phyloP scores from a whole-genome alignment of 2,329 filamentous ascomycete species.

The Corniculantispora saksenae region DNA sequence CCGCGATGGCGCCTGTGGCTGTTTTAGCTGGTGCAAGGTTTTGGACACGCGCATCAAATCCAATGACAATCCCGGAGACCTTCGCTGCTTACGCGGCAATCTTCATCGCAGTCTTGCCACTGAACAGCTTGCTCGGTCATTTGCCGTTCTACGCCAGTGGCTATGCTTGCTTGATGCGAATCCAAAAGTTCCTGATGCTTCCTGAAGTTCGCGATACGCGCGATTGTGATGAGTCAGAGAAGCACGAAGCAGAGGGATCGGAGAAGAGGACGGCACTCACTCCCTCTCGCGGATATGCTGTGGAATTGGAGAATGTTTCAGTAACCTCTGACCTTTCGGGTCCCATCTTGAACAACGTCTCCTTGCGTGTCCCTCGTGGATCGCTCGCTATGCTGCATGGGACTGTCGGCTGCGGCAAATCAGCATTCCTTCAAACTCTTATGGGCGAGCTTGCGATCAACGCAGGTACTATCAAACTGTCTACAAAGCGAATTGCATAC shows the following conservation, averaged over 20 bases:
- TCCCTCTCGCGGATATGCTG: not conserved
- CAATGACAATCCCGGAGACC: conserved; percentile 3
- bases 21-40: conserved; percentile 12
- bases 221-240: not conserved
- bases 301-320: not conserved
- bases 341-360: conserved; percentile 3
- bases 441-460: conserved; percentile 30
- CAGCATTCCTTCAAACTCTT: conserved; percentile 34
- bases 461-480: conserved; percentile 27
- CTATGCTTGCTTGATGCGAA: conserved; percentile 5
- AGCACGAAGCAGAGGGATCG: not conserved
- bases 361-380: conserved; percentile 20
- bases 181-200: conserved; percentile 10
- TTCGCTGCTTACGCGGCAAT: conserved; percentile 8
- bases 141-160: conserved; percentile 9
- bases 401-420: conserved; percentile 35
- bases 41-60: conserved; percentile 6
- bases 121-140: not conserved
- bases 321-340: not conserved
- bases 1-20: conserved; percentile 4
- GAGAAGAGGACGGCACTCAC: not conserved
- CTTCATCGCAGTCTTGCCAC: not conserved
- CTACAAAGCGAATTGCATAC: conserved; percentile 29
- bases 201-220: conserved; percentile 1
- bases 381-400: conserved; percentile 34